Percentiles rank a stretch among this genome's conserved stretches.
These are phyloP conservation scores for Omphalotus guepiniiformis DNA, from an alignment of 768 basidiomycete species.

Conservation along the genomic window DNA sequence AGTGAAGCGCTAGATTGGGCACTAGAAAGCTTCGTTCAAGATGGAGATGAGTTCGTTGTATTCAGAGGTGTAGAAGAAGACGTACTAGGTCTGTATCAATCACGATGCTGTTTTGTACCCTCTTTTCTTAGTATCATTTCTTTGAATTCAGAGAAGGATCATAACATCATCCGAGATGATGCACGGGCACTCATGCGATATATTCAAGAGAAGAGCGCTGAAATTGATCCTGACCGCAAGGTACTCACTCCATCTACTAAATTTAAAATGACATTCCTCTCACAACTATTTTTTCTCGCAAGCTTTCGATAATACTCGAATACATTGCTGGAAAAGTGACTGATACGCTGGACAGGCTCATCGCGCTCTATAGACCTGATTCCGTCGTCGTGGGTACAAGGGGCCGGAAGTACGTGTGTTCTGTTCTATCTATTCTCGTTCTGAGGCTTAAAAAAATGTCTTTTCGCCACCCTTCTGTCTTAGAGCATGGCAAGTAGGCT, in stretches of 20 bases:
- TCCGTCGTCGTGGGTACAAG: conserved; percentile 91
- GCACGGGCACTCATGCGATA: conserved; percentile 76
- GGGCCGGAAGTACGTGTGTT: conserved; percentile 48
- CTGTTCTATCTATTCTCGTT: background rate
- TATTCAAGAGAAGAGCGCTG: conserved; percentile 78
- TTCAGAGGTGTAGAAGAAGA: conserved; percentile 89
- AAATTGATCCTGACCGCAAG: conserved; percentile 74
- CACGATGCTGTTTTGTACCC: background rate
- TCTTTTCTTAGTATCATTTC: background rate
- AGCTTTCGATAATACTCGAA: conserved; percentile 91
- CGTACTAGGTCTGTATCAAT: conserved; percentile 55
- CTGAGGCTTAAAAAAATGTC: too few species aligned
- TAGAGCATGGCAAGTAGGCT: conserved; percentile 28
- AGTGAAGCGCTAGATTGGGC: conserved; percentile 88
- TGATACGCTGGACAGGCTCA: conserved; percentile 85
- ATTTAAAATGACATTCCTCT: background rate
- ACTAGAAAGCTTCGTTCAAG: conserved; percentile 78
- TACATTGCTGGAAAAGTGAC: conserved; percentile 91
- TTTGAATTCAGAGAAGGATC: conserved; percentile 57
- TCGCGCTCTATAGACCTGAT: conserved; percentile 88
- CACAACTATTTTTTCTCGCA: background rate
- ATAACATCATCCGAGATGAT: conserved; percentile 75
- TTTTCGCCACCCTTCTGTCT: conserved; percentile 17
- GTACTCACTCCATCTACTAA: conserved; percentile 30
- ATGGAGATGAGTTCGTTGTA: conserved; percentile 91